A percentile compares a stretch with the other conserved stretches of the same genome.
Evolutionary conservation across 805 yeast species (phyloP).

Genomic region (Yamadazyma laniorum): DNA sequence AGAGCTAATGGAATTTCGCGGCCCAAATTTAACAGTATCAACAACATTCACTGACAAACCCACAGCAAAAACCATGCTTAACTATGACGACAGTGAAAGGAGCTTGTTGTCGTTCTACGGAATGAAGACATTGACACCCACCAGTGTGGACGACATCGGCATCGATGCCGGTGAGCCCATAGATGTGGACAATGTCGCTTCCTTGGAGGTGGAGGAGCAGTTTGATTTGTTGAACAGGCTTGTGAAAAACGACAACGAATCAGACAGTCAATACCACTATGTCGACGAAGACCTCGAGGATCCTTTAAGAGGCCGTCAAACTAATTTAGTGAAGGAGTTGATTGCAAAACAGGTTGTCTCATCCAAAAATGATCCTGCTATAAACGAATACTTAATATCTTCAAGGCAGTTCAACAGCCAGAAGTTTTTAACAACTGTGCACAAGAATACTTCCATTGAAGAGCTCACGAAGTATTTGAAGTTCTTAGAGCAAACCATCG

Average conservation of each 20-base stretch:
- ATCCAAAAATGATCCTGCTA: conserved; percentile 28
- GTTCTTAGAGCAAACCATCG: conserved; percentile 34
- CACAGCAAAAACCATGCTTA: too few species aligned
- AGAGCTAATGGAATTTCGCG: too few species aligned
- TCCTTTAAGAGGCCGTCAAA: conserved; percentile 32
- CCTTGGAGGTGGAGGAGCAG: conserved; percentile 27
- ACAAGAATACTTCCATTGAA: conserved; percentile 36
- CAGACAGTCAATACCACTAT: conserved; percentile 6
- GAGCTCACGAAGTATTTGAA: conserved; percentile 27
- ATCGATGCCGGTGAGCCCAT: conserved; percentile 14
- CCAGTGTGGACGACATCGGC: conserved; percentile 16
- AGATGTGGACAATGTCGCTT: conserved; percentile 19
- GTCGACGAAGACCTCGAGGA: conserved; percentile 28
- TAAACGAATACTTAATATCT: conserved; percentile 33
- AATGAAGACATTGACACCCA: conserved; percentile 23
- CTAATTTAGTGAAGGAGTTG: conserved; percentile 27
- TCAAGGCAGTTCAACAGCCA: conserved; percentile 36
- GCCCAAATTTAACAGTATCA: too few species aligned
- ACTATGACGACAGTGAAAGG: conserved; percentile 29
- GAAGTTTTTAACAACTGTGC: conserved; percentile 36
- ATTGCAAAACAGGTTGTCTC: conserved; percentile 22
- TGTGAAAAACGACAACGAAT: conserved; percentile 14
- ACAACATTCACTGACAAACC: too few species aligned
- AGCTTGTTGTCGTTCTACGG: conserved; percentile 31
- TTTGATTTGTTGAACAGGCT: conserved; percentile 28